Percentiles rank a stretch among this genome's conserved stretches.
Conservation (phyloP, 768 basidiomycete genomes). For the Boletellus emodensis region DNA sequence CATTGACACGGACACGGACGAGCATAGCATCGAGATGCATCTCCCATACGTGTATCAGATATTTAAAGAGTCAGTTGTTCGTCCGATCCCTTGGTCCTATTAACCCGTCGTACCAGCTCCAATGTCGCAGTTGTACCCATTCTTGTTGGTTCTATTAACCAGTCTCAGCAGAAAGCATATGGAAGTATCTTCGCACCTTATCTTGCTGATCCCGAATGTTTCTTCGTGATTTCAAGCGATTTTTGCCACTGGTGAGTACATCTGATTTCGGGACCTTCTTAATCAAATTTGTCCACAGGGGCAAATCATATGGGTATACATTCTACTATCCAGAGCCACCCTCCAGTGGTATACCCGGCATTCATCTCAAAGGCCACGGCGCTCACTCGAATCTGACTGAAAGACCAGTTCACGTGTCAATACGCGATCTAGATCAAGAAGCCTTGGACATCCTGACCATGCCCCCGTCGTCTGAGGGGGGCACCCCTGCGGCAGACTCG, state of each 20-base stretch:
- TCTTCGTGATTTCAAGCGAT: constrained; percentile 91
- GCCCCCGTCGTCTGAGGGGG: constrained; percentile 42
- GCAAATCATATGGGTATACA: constrained; percentile 81
- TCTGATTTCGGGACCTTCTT: background rate
- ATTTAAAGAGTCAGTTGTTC: constrained; percentile 63
- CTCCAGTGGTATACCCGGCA: constrained; percentile 41
- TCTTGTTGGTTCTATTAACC: constrained; percentile 75
- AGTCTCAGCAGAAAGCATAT: constrained; percentile 54
- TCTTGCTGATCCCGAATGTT: constrained; percentile 69
- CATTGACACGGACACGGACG: constrained; percentile 74
- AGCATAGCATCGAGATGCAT: constrained; percentile 98
- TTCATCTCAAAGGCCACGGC: constrained; percentile 47
- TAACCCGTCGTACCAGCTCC: constrained; percentile 37
- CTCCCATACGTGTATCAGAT: constrained; percentile 85
- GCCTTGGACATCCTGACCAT: constrained; percentile 72
- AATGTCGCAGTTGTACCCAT: constrained; percentile 87
- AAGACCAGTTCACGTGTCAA: constrained; percentile 79
- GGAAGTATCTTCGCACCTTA: constrained; percentile 78
- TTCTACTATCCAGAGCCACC: constrained; percentile 73
- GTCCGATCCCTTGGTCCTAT: background rate
- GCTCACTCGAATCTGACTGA: constrained; percentile 36
- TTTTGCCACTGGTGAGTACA: constrained; percentile 90
- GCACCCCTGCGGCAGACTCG: constrained; percentile 45
- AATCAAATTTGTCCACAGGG: constrained; percentile 45
- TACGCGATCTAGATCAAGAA: constrained; percentile 79